Conservation (phyloP, 257 asterid genomes). For the Coffea eugenioides region DNA sequence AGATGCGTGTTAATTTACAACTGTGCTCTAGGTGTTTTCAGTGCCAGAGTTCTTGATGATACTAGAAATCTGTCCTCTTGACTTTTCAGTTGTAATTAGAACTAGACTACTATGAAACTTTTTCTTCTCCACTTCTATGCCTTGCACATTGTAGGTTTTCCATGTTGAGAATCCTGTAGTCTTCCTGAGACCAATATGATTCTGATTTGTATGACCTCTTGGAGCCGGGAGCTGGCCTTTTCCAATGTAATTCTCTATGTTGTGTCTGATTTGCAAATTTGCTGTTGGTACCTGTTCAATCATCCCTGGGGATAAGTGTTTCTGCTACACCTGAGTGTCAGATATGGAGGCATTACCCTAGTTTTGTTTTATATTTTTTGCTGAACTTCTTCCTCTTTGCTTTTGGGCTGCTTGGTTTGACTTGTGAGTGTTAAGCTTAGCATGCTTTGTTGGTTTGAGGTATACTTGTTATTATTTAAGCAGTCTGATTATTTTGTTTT, state of each 20-base stretch:
- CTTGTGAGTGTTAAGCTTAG: background rate
- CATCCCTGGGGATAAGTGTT: background rate
- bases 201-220: background rate
- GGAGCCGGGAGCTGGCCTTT: background rate
- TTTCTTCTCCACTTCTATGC: background rate
- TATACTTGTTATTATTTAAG: background rate
- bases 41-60: background rate
- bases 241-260: background rate
- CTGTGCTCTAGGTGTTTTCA: background rate
- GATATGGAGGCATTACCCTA: background rate
- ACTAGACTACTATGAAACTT: background rate
- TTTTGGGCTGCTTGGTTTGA: background rate
- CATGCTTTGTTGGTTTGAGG: background rate
- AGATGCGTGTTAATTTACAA: background rate
- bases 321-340: background rate
- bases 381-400: background rate
- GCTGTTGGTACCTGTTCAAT: background rate
- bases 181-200: background rate
- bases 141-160: background rate
- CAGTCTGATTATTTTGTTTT: background rate
- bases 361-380: background rate
- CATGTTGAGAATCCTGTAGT: background rate
- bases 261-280: background rate
- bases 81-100: background rate
- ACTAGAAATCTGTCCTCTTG: background rate